These are phyloP conservation scores for Cordyceps pruinosa DNA, from an alignment of 2,329 filamentous ascomycete genomes.

Conservation along the genomic window DNA sequence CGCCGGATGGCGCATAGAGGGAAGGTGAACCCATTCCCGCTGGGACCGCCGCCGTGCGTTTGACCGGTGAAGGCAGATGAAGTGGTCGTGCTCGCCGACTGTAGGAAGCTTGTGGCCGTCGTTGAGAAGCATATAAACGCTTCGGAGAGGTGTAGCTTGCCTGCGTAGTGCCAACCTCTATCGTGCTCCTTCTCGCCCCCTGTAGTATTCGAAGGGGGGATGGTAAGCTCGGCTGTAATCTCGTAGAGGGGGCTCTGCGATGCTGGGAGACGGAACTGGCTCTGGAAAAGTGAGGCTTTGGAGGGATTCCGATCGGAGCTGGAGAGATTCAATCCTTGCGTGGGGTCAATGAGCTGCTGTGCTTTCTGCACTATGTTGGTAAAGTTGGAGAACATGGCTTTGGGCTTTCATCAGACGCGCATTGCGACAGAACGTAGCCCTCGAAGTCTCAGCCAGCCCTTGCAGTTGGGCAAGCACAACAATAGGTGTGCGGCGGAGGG, in stretches of 20 bases:
- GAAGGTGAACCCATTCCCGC: constrained; percentile 91
- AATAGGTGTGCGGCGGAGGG: not conserved
- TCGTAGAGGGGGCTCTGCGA: constrained; percentile 91
- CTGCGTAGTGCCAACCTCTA: constrained; percentile 80
- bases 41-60: constrained; percentile 85
- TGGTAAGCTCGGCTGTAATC: constrained; percentile 91
- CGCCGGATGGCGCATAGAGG: constrained; percentile 85
- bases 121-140: constrained; percentile 96
- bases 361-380: constrained; percentile 89
- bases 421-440: constrained; percentile 7
- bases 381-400: constrained; percentile 52
- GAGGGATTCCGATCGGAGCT: constrained; percentile 75
- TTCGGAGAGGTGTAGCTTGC: constrained; percentile 90
- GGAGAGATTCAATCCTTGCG: constrained; percentile 65
- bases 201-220: constrained; percentile 64
- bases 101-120: constrained; percentile 78
- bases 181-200: constrained; percentile 65
- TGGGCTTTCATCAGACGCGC: constrained; percentile 9
- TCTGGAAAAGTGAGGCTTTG: constrained; percentile 87
- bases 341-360: constrained; percentile 88
- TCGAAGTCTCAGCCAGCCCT: constrained; percentile 3
- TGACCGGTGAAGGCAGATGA: constrained; percentile 85
- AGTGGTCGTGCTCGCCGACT: constrained; percentile 68
- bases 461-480: not conserved
- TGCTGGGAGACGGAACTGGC: constrained; percentile 90